These are phyloP conservation scores for Fraxinus ornus DNA, from an alignment of 305 asterid genomes.

Conservation along the genomic window DNA sequence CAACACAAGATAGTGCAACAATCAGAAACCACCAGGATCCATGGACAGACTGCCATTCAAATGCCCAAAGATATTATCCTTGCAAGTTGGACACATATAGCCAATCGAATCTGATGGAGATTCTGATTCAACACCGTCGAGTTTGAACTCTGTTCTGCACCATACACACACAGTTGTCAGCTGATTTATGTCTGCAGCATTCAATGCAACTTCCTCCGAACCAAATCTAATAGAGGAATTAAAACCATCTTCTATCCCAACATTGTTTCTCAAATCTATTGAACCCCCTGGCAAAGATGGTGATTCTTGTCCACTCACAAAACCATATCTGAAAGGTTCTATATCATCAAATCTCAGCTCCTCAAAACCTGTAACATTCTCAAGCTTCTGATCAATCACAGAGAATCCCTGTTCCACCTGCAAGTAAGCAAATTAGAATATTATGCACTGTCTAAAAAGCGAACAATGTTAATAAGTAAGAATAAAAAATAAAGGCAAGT, in stretches of 20 bases:
- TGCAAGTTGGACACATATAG: conserved; percentile 95
- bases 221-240: conserved; percentile 55
- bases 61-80: conserved; percentile 85
- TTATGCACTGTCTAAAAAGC: neutral
- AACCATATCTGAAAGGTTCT: conserved; percentile 62
- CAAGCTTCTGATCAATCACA: conserved; percentile 54
- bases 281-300: conserved; percentile 53
- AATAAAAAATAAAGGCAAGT: neutral
- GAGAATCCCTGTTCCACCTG: conserved; percentile 58
- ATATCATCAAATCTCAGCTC: conserved; percentile 81
- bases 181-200: conserved; percentile 42
- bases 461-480: neutral
- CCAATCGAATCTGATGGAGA: conserved; percentile 86
- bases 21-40: conserved; percentile 54
- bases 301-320: conserved; percentile 50
- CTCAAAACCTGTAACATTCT: conserved; percentile 64
- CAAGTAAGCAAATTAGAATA: conserved; percentile 21
- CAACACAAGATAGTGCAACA: conserved; percentile 14
- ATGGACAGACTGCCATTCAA: conserved; percentile 57
- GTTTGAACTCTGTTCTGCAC: conserved; percentile 87
- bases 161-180: conserved; percentile 83
- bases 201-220: conserved; percentile 52
- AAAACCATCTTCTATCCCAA: conserved; percentile 51
- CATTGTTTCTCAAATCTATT: conserved; percentile 48
- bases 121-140: conserved; percentile 74